phyloP scores from a whole-genome alignment of 768 basidiomycete species.

The Naganishia onofrii region DNA sequence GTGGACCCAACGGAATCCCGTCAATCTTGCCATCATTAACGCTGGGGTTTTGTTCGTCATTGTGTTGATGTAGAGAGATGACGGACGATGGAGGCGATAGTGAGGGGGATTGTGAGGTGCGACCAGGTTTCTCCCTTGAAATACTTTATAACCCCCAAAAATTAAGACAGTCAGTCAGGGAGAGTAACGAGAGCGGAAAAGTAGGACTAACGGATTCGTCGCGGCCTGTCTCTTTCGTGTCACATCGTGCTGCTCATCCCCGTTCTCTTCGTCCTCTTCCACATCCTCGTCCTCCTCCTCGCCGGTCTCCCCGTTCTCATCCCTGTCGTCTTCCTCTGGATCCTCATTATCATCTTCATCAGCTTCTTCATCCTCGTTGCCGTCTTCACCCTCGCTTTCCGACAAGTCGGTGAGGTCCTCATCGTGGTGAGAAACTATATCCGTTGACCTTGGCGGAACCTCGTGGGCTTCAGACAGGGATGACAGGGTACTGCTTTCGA shows the following conservation, averaged over 20 bases:
- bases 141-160: background rate
- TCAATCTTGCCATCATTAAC: background rate
- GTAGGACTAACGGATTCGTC: background rate
- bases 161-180: background rate
- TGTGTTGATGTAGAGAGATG: background rate
- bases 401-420: constrained; percentile 9
- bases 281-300: constrained; percentile 12
- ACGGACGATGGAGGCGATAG: constrained; percentile 4
- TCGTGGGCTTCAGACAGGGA: background rate
- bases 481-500: background rate
- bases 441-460: background rate
- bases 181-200: background rate
- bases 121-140: background rate
- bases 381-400: constrained; percentile 4
- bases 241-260: background rate
- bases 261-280: constrained; percentile 7
- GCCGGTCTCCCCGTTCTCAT: constrained; percentile 18
- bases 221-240: no score
- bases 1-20: background rate
- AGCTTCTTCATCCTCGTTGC: background rate
- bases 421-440: background rate
- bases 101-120: background rate
- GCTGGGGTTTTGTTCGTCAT: background rate
- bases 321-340: background rate
- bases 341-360: constrained; percentile 16